Evolutionary conservation across 345 rosid genomes (phyloP), one percentile per base, ranked within the genome.

Genomic region (Aethionema arabicum): DNA sequence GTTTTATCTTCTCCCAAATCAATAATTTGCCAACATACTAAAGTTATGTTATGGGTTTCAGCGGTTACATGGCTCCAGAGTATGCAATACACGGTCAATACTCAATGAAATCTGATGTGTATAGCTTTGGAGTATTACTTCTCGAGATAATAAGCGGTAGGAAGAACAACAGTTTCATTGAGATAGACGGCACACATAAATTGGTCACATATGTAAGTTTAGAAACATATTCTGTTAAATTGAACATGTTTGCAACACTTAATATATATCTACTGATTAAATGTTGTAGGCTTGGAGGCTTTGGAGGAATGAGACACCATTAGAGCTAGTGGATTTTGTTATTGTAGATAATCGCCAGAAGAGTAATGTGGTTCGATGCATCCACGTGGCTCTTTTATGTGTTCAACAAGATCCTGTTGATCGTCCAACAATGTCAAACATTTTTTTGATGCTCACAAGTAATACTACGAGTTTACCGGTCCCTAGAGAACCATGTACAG

Each of bases 301-400:
- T 30, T 82, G 84, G 84, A 73, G 67, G 45, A 81, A 76, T 6
- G 74, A 78, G 8, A 62, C 69, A 43, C 69, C 65, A 0, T 15
- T 45, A 7, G 64, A 59, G 21, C 62, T 83, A 13, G 15, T 83
- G 55, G 86, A 85, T 58, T 72, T 79, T 7, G 15, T 57, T 41
- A 10, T 82, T 11, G 12, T 10, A 0, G 50, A 63, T 6, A 59
- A 65, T 3, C 76, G 70, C 70, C 46, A 54, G 14, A 59, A 7
- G 4, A 53, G 59, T 27, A 82, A 85, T 67, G 69, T 79, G 16
- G 61, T 67, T 30, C 72, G 71, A 67, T 83, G 72, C 61, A 74
- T 79, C 8, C 79, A 78, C 10, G 77, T 85, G 0, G 81, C 85
- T 2, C 48, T 83, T 15, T 52, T 83, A 31, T 83, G 86, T 49